Base-by-base conservation (phyloP, 257 asterid genomes). In the Voacanga thouarsii region DNA sequence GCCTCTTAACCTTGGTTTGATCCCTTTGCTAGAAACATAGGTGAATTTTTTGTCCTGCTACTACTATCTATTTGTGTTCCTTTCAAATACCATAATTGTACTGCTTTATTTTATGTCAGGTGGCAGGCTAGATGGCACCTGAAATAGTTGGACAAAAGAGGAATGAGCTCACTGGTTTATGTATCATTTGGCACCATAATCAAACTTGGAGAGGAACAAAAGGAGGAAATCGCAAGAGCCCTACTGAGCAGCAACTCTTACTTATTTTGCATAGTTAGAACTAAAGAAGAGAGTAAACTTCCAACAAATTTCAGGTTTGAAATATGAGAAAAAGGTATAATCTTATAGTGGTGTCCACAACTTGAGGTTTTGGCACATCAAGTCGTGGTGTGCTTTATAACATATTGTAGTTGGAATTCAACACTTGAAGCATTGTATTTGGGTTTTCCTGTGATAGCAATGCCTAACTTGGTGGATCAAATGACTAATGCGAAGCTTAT, bases 161-260 rank as follows among this genome's bases (percentile, higher is more conserved):
- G 59, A 57, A n/a, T 47, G 3, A 71, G 69, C 10, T 80, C 82
- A 0, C 84, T 83, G 43, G 77, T 81, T 67, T 80, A 83, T 41
- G 82, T 80, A 78, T 83, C 87, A 77, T 57, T 80, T 70, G 87
- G 86, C 4, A 83, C 82, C 28, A 6, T 81, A 10, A 79, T 59
- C 15, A 9, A 30, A 3, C 39, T 77, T 6, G 57, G 63, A 16
- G 44, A 77, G 74, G 78, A 80, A 26, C 84, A 84, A 53, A 84
- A 75, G 83, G 78, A 72, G 41, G 83, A 78, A 71, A 30, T 78
- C 24, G 82, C 83, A 49, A 56, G 26, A 60, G 85, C 63, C 12
- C 26, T 78, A 21, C 43, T 60, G 7, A 39, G 18, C 14, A 75
- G 80, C 59, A 66, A 75, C 26, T 68, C 66, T 21, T 15, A 69